Evolutionary conservation across 2,329 filamentous ascomycete species (phyloP), one percentile per base, ranked within the genome.

Genomic region (Paraconiothyrium brasiliense): DNA sequence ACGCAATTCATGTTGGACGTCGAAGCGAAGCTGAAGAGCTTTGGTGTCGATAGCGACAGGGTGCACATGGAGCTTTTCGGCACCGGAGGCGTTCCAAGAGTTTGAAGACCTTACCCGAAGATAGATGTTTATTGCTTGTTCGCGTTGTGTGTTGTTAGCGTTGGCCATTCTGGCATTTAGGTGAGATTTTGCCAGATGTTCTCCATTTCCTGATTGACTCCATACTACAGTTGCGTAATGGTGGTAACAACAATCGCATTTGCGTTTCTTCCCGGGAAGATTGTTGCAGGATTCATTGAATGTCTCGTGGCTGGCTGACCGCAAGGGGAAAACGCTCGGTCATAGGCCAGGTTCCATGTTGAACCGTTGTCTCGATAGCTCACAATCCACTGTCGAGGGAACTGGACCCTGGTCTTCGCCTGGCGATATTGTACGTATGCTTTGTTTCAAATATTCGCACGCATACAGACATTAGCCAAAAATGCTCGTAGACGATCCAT

Each of bases 41-140:
- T 81, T 58, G 89, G 89, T 0, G 89, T 93, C 1, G 76, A 81
- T 1, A 76, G 78, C n/a, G 83, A 83, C 34, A 85, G 87, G 66
- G 84, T 92, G 58, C 85, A 88, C 70, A 83, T 92, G 67, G 91
- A 93, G 77, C 76, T 91, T 34, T 92, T 92, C 58, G 77, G 78
- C 7, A 79, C 76, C 16, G 77, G 77, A 13, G 76, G 76, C 46
- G 71, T 78, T 16, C 75, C 74, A 14, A 68, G 73, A 48, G 67
- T 71, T 58, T 58, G 35, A 22, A 27, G 11, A 22, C 47, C 41
- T 35, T 13, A 27, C 46, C 16, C 20, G 60, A 51, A 47, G 52
- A 54, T 16, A 22, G 14, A 34, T 13, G 51, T 30, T n/a, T 30
- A n/a, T 44, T 16, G 8, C 10, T 47, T 9, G 32, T 14, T n/a